Evolutionary conservation across 371 early-diverging fungal species (phyloP), one percentile per base, ranked within the genome.

Genomic region (Zychaea mexicana): DNA sequence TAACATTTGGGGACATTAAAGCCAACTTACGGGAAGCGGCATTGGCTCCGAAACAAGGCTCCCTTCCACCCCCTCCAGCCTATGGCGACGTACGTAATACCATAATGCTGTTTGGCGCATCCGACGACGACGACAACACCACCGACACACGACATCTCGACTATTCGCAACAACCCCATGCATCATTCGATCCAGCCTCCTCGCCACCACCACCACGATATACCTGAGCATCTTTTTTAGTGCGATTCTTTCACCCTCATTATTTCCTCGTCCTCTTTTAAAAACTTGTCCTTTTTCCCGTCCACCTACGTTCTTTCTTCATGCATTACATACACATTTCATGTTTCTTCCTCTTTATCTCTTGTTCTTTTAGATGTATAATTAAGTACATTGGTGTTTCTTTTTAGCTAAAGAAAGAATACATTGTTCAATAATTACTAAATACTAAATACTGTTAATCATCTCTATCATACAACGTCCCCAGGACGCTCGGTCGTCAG

Each of bases 1-100:
- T 54, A 8, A 27, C 30, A 27, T 15, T 9, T 56, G 28, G 31
- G n/a, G n/a, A n/a, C n/a, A n/a, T n/a, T n/a, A n/a, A n/a, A 69
- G 91, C 90, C 47, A 90, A 90, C 60, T 79, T 86, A 52, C 85
- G 89, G 66, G 85, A 88, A 64, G 90, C 89, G 70, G 91, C 88
- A 0, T 74, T 89, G 24, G 91, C 85, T 6, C 89, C 90, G 0
- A 71, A 81, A 24, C 77, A 85, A 70, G 89, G 88, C 26, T 70
- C 77, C 1, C 62, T 84, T 27, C 68, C 70, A 9, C 89, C 91
- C 15, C 71, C 74, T 26, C 90, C 91, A 42, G 82, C 83, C 9
- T 83, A 83, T 49, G 81, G 80, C 52, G 83, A 72, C 6, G 72
- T 69, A 39, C 74, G 76, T n/a, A 82, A 77, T 59, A 76, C 79